A percentile compares a stretch with the other conserved stretches of the same genome.
Evolutionary conservation across 2,329 filamentous ascomycete genomes (phyloP).

Genomic region (Nemania abortiva): DNA sequence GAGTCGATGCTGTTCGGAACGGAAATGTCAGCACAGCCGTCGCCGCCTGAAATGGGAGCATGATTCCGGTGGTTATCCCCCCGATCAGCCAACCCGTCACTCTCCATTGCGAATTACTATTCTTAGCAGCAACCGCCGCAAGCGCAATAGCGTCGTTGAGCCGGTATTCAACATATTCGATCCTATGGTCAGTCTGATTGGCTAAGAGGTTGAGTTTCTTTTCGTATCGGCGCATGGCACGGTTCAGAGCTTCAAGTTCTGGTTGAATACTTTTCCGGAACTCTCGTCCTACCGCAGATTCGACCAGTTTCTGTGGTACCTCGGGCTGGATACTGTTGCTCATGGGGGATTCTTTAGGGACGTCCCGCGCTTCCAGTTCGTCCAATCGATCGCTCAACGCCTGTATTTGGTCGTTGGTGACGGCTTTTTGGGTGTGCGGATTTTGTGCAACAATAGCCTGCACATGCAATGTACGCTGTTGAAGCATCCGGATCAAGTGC

Average conservation of each 20-base stretch:
- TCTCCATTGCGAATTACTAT: slow-evolving; percentile 55
- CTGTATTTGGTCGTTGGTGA: slow-evolving; percentile 59
- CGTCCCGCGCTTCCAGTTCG: slow-evolving; percentile 72
- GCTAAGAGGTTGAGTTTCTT: slow-evolving; percentile 84
- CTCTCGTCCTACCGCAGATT: slow-evolving; percentile 64
- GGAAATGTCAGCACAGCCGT: slow-evolving; percentile 59
- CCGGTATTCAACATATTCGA: slow-evolving; percentile 77
- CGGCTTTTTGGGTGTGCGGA: slow-evolving; percentile 56
- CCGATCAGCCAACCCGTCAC: slow-evolving; percentile 56
- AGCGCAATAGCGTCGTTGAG: slow-evolving; percentile 83
- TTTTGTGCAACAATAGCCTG: slow-evolving; percentile 76
- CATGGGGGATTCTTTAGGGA: slow-evolving; percentile 49
- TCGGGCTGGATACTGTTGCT: slow-evolving; percentile 42
- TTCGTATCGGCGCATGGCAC: slow-evolving; percentile 90
- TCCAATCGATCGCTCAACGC: slow-evolving; percentile 75
- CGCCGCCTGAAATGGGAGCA: slow-evolving; percentile 59
- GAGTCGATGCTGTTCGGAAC: slow-evolving; percentile 54
- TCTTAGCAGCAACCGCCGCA: slow-evolving; percentile 78
- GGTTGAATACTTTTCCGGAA: slow-evolving; percentile 77
- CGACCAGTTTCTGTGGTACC: slow-evolving; percentile 54
- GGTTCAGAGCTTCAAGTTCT: slow-evolving; percentile 87
- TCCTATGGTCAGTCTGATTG: slow-evolving; percentile 79
- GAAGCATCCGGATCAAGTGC: slow-evolving; percentile 84
- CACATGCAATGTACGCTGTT: slow-evolving; percentile 82
- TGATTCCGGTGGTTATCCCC: slow-evolving; percentile 50